phyloP scores from a whole-genome alignment of 108 stramenopile species.

The Discostella stelligeroides region DNA sequence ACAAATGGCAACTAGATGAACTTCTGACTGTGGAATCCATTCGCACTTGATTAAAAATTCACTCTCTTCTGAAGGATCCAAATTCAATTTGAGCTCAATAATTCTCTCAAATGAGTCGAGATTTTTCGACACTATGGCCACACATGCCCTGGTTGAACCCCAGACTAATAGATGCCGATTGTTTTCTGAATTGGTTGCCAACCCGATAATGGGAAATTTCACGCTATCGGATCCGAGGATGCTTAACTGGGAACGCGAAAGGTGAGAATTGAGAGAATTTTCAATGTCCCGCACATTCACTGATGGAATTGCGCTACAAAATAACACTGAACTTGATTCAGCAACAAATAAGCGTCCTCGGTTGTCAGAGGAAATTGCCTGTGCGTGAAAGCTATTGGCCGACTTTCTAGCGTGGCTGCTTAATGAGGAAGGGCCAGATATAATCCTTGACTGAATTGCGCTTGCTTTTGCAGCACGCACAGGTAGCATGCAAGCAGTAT shows the following conservation, averaged over 20 bases:
- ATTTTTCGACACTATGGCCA: constrained; percentile 51
- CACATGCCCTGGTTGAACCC: constrained; percentile 64
- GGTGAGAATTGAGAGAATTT: constrained; percentile 30
- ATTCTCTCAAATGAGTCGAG: constrained; percentile 55
- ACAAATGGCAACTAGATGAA: constrained; percentile 58
- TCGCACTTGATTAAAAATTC: constrained; percentile 64
- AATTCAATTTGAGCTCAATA: constrained; percentile 56
- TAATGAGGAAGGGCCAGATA: constrained; percentile 36
- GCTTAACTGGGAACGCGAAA: constrained; percentile 55
- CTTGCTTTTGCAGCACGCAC: constrained; percentile 57
- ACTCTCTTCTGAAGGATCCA: constrained; percentile 60
- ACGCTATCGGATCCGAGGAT: constrained; percentile 54
- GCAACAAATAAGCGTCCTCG: constrained; percentile 67
- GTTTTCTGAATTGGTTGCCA: constrained; percentile 60
- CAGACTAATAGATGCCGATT: constrained; percentile 71
- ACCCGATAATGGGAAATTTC: constrained; percentile 62
- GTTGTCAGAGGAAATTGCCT: constrained; percentile 59
- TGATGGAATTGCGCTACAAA: constrained; percentile 58
- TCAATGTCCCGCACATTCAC: constrained; percentile 52
- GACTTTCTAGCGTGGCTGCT: constrained; percentile 37
- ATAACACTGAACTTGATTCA: constrained; percentile 61
- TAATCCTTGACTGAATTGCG: constrained; percentile 49
- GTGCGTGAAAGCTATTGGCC: constrained; percentile 38
- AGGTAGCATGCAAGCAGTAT: constrained; percentile 38
- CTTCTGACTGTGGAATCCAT: constrained; percentile 71